A percentile compares a stretch with the other conserved stretches of the same genome.
Evolutionary conservation across 2,329 filamentous ascomycete species (phyloP).

Genomic region (Colletotrichum sp.): DNA sequence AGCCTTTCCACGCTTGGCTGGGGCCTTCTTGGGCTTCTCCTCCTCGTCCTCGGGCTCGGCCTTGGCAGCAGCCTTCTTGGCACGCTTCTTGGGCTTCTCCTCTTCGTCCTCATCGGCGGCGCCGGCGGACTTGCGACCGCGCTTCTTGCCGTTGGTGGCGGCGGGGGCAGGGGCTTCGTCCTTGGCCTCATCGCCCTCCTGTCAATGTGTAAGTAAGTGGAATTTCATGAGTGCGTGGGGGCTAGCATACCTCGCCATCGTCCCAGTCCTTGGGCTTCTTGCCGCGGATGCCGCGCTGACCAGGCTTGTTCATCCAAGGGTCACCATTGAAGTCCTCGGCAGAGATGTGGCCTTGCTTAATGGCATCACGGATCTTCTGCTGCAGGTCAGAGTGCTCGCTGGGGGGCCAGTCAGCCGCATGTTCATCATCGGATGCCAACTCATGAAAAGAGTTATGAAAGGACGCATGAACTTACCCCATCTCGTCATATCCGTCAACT

Average conservation of each 20-base stretch:
- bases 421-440: background rate
- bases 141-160: slow-evolving; percentile 22
- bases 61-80: slow-evolving; percentile 29
- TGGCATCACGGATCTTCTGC: slow-evolving; percentile 74
- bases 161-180: background rate
- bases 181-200: slow-evolving; percentile 32
- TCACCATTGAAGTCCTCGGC: slow-evolving; percentile 89
- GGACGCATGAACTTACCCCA: slow-evolving; percentile 44
- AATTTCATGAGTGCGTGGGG: background rate
- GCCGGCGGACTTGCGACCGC: slow-evolving; percentile 14
- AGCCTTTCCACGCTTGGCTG: background rate
- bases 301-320: slow-evolving; percentile 73
- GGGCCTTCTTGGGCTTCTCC: slow-evolving; percentile 30
- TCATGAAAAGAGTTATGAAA: background rate
- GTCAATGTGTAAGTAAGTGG: background rate
- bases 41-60: slow-evolving; percentile 19
- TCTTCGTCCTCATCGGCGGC: slow-evolving; percentile 19
- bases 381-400: slow-evolving; percentile 65
- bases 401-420: slow-evolving; percentile 3
- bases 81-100: slow-evolving; percentile 8
- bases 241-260: slow-evolving; percentile 18
- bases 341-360: slow-evolving; percentile 81
- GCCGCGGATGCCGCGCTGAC: slow-evolving; percentile 67
- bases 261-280: slow-evolving; percentile 33
- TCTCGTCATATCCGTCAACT: slow-evolving; percentile 83